Evolutionary conservation across 345 rosid genomes (phyloP), one percentile per base, ranked within the genome.

Genomic region (Geranium rotundifolium): DNA sequence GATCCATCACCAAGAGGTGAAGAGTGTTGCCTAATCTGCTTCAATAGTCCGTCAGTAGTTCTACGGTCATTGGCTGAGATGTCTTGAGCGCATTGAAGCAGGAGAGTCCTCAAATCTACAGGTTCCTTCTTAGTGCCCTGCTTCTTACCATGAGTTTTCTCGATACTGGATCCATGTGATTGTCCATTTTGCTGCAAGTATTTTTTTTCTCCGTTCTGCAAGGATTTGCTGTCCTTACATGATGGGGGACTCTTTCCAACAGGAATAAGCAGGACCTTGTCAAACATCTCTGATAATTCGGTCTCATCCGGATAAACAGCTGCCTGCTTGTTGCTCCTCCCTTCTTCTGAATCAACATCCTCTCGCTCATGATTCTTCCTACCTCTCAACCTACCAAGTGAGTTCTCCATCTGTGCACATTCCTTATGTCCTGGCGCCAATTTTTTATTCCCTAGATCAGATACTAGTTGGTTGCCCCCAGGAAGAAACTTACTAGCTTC

Each of bases 401-500:
- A 66, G 56, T 55, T 31, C 17, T 57, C 54, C 30, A 59, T 69
- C 58, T 56, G 68, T 18, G 27, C 27, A 23, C 3, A 57, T 67
- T 65, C 65, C 2, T n/a, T 59, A 13, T 37, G 27, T 10, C n/a
- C 65, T 39, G 19, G 14, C 29, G 65, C 54, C 60, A 46, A 20
- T 55, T 23, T 56, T 59, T 63, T 67, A 58, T 39, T 73, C 60
- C 68, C 70, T 16, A 65, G 19, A 69, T 77, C 78, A 54, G 71
- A 63, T 14, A 68, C 63, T 61, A 77, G 58, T 18, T 68, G 71
- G 58, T 49, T 65, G 31, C 60, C 61, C 31, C 57, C 65, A 2
- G 82, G 82, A 68, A 80, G 79, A 66, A 80, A 80, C 73, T 69
- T 77, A 19, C 71, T 75, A 9, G 84, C 82, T 68, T 80, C 84